A percentile compares a stretch with the other conserved stretches of the same genome.
These are phyloP conservation scores for Sporopachydermia cereana DNA, from an alignment of 1,139 yeast genomes.

Conservation along the genomic window DNA sequence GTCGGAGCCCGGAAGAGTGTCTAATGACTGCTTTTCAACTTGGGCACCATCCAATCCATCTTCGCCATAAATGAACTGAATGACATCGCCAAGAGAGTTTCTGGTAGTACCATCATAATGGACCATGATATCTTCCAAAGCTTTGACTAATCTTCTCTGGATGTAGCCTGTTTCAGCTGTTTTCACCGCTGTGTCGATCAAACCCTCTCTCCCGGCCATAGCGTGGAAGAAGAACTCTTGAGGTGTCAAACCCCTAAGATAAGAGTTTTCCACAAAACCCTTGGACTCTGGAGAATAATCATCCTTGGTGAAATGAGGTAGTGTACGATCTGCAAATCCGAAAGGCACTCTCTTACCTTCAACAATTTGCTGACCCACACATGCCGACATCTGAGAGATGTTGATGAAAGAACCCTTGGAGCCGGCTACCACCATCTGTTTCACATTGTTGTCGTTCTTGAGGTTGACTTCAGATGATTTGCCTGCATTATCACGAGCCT, in stretches of 20 bases:
- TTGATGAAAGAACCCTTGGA: slow-evolving; percentile 98
- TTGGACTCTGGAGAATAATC: slow-evolving; percentile 97
- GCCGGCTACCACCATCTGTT: slow-evolving; percentile 98
- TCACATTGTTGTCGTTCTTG: slow-evolving; percentile 89
- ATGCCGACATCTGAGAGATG: slow-evolving; percentile 98
- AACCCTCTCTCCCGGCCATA: slow-evolving; percentile 99
- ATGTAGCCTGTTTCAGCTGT: slow-evolving; percentile 99
- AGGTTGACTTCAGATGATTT: slow-evolving; percentile 94
- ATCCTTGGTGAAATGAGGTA: slow-evolving; percentile 97
- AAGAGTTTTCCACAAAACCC: slow-evolving; percentile 96
- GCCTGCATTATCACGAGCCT: slow-evolving; percentile 99
- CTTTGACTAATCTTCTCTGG: slow-evolving; percentile 97
- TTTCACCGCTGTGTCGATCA: slow-evolving; percentile 96
- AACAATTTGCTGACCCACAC: slow-evolving; percentile 99
- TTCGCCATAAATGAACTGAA: slow-evolving; percentile 96
- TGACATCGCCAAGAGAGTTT: slow-evolving; percentile 91
- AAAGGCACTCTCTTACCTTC: slow-evolving; percentile 99
- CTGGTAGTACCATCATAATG: slow-evolving; percentile 98
- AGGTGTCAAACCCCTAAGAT: slow-evolving; percentile 93
- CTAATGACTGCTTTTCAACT: slow-evolving; percentile 95
- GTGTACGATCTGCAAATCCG: slow-evolving; percentile 90
- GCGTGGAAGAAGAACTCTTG: slow-evolving; percentile 99
- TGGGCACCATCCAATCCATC: slow-evolving; percentile 98
- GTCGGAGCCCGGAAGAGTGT: slow-evolving; percentile 90
- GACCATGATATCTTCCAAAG: slow-evolving; percentile 97